A percentile compares a stretch with the other conserved stretches of the same genome.
phyloP scores from a whole-genome alignment of 352 stramenopile species.

The Globisporangium irregulare region DNA sequence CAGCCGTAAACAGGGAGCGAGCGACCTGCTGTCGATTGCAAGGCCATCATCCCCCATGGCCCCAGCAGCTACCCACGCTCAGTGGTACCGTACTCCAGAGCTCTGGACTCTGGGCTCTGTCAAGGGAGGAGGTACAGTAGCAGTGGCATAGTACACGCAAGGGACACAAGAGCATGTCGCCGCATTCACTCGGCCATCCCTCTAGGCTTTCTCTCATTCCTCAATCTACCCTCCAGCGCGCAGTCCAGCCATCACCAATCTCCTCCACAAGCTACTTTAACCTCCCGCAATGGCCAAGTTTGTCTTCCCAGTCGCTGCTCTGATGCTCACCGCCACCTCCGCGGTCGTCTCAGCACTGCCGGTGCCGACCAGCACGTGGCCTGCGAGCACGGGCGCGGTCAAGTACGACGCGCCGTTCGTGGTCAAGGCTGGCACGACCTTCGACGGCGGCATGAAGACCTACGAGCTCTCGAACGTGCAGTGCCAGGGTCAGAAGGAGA shows the following conservation, averaged over 20 bases:
- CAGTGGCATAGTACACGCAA: neutral
- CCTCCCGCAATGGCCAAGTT: slow-evolving; percentile 9
- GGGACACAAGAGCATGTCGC: neutral
- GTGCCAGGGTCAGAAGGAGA: slow-evolving; percentile 22
- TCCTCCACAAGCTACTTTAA: neutral
- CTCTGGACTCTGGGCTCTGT: neutral
- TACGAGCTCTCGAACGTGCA: slow-evolving; percentile 25
- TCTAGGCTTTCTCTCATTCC: neutral
- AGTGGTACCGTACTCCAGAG: neutral
- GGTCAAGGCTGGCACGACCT: slow-evolving; percentile 21
- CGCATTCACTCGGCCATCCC: neutral
- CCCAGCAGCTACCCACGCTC: neutral
- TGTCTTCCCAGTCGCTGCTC: slow-evolving; percentile 4
- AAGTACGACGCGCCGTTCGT: slow-evolving; percentile 12
- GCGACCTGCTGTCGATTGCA: neutral
- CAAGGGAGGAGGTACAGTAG: neutral
- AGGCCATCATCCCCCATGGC: neutral
- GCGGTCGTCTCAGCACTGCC: slow-evolving; percentile 6
- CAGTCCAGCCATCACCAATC: neutral
- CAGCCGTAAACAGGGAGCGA: neutral
- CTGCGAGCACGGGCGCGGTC: slow-evolving; percentile 21
- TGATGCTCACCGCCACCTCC: neutral
- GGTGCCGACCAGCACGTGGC: slow-evolving; percentile 24
- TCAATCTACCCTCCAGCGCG: neutral
- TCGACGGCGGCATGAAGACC: slow-evolving; percentile 38